Evolutionary conservation across 2,329 filamentous ascomycete species (phyloP).

Genomic region (Acrocalymma vagum): DNA sequence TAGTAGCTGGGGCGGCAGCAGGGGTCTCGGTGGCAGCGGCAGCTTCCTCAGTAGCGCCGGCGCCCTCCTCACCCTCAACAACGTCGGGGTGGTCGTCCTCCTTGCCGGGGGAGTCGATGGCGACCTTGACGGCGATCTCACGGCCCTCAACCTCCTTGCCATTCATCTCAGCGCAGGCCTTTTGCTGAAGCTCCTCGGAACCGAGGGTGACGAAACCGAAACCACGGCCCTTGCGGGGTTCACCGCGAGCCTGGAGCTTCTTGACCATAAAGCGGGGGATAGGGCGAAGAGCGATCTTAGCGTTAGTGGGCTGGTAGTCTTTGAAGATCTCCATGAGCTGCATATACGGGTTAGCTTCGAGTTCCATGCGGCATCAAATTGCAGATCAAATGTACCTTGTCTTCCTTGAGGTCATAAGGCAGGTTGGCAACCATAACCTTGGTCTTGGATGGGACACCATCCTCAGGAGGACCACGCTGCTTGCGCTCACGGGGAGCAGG

Average conservation of each 20-base stretch:
- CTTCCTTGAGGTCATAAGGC: constrained; percentile 96
- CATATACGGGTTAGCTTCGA: constrained; percentile 20
- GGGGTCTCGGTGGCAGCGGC: constrained; percentile 26
- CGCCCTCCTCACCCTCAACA: constrained; percentile 50
- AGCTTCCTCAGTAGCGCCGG: constrained; percentile 27
- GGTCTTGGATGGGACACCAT: constrained; percentile 97
- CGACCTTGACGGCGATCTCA: constrained; percentile 99
- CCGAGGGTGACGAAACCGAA: constrained; percentile 98
- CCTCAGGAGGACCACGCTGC: constrained; percentile 94
- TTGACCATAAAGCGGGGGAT: constrained; percentile 99
- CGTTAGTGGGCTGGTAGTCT: constrained; percentile 89
- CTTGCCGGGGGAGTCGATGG: constrained; percentile 99
- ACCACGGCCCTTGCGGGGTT: constrained; percentile 98
- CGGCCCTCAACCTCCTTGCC: constrained; percentile 98
- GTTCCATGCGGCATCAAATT: background rate
- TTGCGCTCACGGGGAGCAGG: constrained; percentile 66
- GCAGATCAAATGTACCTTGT: constrained; percentile 74
- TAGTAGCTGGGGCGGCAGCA: constrained; percentile 32
- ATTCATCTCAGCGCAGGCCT: constrained; percentile 98
- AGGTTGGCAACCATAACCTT: constrained; percentile 99
- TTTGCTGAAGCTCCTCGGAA: constrained; percentile 95
- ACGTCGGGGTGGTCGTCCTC: constrained; percentile 77
- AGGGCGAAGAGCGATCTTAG: constrained; percentile 97
- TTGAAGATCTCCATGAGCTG: constrained; percentile 98
- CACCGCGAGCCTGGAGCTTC: constrained; percentile 98